These are phyloP conservation scores for Kwoniella dendrophila DNA, from an alignment of 768 basidiomycete species.

Conservation along the genomic window DNA sequence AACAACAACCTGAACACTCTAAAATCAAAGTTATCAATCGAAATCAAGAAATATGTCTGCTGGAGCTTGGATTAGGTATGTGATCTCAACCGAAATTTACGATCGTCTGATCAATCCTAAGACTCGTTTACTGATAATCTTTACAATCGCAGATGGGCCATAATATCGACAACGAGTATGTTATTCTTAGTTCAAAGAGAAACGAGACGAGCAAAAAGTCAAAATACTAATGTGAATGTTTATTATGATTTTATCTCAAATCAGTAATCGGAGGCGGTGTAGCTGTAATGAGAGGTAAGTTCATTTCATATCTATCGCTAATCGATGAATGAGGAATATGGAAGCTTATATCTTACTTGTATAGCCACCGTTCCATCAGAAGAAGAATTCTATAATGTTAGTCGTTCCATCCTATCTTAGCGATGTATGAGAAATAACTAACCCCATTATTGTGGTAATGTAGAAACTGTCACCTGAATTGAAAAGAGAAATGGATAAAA, in stretches of 20 bases:
- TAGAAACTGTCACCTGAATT: constrained; percentile 53
- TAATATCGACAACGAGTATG: constrained; percentile 29
- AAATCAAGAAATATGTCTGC: constrained; percentile 8
- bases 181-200: too few relatives aligned
- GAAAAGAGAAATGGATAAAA: constrained; percentile 50
- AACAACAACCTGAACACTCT: too few relatives aligned
- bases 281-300: constrained; percentile 48
- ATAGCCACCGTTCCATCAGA: constrained; percentile 50
- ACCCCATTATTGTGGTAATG: background rate
- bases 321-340: background rate
- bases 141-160: constrained; percentile 21
- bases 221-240: background rate
- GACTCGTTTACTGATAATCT: background rate
- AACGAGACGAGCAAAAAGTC: too few relatives aligned
- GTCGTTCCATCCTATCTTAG: constrained; percentile 11
- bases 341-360: background rate
- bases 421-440: constrained; percentile 7
- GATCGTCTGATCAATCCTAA: background rate
- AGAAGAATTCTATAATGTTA: constrained; percentile 53
- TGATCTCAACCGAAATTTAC: background rate
- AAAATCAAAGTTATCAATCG: constrained; percentile 3
- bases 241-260: background rate
- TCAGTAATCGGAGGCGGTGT: constrained; percentile 42
- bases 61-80: constrained; percentile 22
- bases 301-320: background rate